Conservation (phyloP, 2,329 filamentous ascomycete genomes). For the Verticillium longisporum region DNA sequence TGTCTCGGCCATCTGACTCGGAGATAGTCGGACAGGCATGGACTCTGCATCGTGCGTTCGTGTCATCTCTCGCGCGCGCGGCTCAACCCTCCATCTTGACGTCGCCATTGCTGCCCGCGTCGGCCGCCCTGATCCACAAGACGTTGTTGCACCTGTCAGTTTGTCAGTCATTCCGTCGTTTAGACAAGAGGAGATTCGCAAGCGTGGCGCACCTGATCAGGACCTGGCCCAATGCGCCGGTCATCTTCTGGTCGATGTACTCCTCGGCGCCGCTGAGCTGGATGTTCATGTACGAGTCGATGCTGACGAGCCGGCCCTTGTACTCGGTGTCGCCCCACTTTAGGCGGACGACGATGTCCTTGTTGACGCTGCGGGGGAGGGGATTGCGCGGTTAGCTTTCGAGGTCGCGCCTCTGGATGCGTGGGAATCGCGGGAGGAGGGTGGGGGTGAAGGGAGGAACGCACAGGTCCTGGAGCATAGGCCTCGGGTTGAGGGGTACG, state of each 20-base stretch:
- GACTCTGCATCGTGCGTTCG: neutral
- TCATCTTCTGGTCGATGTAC: conserved; percentile 81
- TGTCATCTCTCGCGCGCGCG: neutral
- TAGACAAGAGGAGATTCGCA: too few species aligned
- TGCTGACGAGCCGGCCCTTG: conserved; percentile 84
- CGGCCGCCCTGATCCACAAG: conserved; percentile 72
- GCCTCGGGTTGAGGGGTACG: conserved; percentile 92
- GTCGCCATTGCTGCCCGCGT: conserved; percentile 42
- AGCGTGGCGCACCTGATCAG: conserved; percentile 66
- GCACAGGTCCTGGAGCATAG: conserved; percentile 88
- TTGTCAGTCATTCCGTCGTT: neutral
- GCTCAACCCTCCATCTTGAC: conserved; percentile 50
- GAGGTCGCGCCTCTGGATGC: neutral
- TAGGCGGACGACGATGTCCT: conserved; percentile 82
- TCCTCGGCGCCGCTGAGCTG: conserved; percentile 88
- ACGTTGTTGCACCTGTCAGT: conserved; percentile 84
- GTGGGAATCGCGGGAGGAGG: neutral
- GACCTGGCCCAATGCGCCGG: conserved; percentile 80
- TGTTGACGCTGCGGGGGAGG: conserved; percentile 60
- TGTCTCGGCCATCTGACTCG: too few species aligned
- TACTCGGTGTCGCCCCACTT: conserved; percentile 99
- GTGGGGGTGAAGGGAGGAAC: conserved; percentile 23
- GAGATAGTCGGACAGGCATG: neutral
- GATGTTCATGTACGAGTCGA: conserved; percentile 99
- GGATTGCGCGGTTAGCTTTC: neutral